Evolutionary conservation across 441 rosid genomes (phyloP).

Genomic region (Daphne laureola): DNA sequence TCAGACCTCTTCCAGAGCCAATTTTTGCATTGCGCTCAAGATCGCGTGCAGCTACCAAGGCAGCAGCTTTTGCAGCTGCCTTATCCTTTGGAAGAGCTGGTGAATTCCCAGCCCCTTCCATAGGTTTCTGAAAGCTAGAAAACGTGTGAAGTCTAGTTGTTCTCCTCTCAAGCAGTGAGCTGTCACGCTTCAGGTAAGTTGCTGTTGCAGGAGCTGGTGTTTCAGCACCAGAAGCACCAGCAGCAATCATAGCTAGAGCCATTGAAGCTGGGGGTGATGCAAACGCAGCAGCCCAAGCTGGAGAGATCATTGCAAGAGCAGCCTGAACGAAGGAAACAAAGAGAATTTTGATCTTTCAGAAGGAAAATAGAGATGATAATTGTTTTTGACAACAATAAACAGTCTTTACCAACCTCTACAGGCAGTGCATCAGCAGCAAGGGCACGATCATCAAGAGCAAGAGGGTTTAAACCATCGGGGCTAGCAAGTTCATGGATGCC

Average conservation of each 20-base stretch:
- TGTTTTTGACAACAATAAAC: constrained; percentile 14
- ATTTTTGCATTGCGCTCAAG: constrained; percentile 96
- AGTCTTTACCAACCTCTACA: constrained; percentile 57
- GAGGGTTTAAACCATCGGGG: constrained; percentile 98
- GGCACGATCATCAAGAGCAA: constrained; percentile 88
- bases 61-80: constrained; percentile 99
- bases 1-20: constrained; percentile 99
- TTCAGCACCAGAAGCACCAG: constrained; percentile 98
- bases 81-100: constrained; percentile 82
- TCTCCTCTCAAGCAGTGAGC: constrained; percentile 84
- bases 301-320: constrained; percentile 93
- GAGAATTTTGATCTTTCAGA: background rate
- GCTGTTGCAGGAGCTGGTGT: constrained; percentile 56
- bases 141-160: constrained; percentile 66
- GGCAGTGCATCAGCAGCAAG: constrained; percentile 95
- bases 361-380: constrained; percentile 8
- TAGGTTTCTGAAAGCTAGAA: constrained; percentile 90
- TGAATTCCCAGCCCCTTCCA: constrained; percentile 50
- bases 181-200: constrained; percentile 70
- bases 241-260: constrained; percentile 99
- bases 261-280: constrained; percentile 99
- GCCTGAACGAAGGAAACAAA: constrained; percentile 38
- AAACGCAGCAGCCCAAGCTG: constrained; percentile 99
- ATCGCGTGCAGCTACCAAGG: constrained; percentile 99
- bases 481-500: constrained; percentile 99